phyloP scores from a whole-genome alignment of 2,329 filamentous ascomycete genomes.

The Penicillium frequentans region DNA sequence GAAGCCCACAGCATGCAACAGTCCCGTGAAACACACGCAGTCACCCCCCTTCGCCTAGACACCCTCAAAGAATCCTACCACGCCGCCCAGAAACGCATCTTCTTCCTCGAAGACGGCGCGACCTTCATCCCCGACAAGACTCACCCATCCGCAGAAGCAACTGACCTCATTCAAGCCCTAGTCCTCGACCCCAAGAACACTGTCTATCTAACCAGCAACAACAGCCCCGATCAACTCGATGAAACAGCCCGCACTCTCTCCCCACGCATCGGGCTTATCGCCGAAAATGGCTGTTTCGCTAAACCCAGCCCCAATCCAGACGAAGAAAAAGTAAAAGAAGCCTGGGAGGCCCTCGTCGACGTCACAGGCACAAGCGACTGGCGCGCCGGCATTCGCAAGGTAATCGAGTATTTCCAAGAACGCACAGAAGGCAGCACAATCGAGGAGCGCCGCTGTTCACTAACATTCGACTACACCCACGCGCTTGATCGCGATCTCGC shows the following conservation, averaged over 20 bases:
- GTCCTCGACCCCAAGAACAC: conserved; percentile 74
- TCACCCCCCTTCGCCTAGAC: conserved; percentile 73
- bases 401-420: conserved; percentile 85
- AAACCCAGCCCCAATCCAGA: conserved; percentile 51
- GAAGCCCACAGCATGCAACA: conserved; percentile 77
- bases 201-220: conserved; percentile 88
- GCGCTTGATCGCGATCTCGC: conserved; percentile 74
- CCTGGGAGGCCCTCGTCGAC: conserved; percentile 77
- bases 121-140: conserved; percentile 78
- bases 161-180: conserved; percentile 75
- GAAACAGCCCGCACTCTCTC: conserved; percentile 69
- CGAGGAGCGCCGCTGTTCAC: conserved; percentile 80
- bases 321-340: conserved; percentile 54
- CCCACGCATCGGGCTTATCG: conserved; percentile 75
- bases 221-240: conserved; percentile 81
- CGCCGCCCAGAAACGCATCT: conserved; percentile 65
- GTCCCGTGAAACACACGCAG: conserved; percentile 73
- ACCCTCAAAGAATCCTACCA: conserved; percentile 66
- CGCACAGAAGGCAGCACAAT: conserved; percentile 82
- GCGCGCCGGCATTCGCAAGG: conserved; percentile 78
- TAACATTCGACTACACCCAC: conserved; percentile 83
- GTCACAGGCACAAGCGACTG: conserved; percentile 67
- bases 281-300: conserved; percentile 89
- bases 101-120: conserved; percentile 88
- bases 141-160: conserved; percentile 70